phyloP scores from a whole-genome alignment of 2,329 filamentous ascomycete species.

The Xylariaceae sp. region DNA sequence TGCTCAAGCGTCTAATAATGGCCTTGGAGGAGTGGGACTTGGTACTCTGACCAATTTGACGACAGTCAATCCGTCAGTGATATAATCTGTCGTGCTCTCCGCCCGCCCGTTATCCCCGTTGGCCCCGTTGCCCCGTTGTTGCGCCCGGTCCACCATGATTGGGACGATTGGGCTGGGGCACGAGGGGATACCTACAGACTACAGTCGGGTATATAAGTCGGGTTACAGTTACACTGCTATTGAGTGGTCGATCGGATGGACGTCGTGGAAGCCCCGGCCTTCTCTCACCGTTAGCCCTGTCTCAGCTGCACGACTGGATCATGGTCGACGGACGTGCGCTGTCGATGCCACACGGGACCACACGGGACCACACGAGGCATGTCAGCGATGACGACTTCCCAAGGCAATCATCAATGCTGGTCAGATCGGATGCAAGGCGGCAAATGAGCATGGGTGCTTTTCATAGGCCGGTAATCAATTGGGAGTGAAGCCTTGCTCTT shows the following conservation, averaged over 20 bases:
- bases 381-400: conserved; percentile 5
- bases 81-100: too few species aligned
- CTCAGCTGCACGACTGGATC: conserved; percentile 6
- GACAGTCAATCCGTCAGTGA: not conserved
- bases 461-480: conserved; percentile 4
- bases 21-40: not conserved
- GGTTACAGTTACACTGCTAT: conserved; percentile 1
- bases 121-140: not conserved
- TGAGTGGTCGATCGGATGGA: conserved; percentile 9
- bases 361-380: not conserved
- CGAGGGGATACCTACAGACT: conserved; percentile 7
- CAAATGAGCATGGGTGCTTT: conserved; percentile 8
- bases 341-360: not conserved
- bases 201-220: not conserved
- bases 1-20: not conserved
- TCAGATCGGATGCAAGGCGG: conserved; percentile 11
- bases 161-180: conserved; percentile 2
- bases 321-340: not conserved
- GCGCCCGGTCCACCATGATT: not conserved
- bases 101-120: not conserved
- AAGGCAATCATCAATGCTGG: conserved; percentile 11
- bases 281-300: not conserved
- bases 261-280: conserved; percentile 1
- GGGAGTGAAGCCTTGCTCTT: conserved; percentile 6
- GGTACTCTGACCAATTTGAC: not conserved